Evolutionary conservation across 2,329 filamentous ascomycete genomes (phyloP), one percentile per base, ranked within the genome.

Genomic region (Macrophomina phaseolina): DNA sequence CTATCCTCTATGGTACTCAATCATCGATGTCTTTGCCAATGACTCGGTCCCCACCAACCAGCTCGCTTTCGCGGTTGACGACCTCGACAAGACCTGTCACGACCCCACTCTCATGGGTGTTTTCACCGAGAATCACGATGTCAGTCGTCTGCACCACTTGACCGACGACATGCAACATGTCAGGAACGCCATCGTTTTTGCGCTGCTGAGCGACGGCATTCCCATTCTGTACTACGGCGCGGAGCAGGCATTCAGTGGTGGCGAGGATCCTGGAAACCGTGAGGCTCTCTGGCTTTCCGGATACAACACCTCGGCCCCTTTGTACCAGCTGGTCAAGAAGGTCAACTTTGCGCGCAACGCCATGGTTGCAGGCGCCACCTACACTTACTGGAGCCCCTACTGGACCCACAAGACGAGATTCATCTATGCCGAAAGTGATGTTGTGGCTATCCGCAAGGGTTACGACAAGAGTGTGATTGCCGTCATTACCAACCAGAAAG

Each of bases 1-100:
- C 77, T 90, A 89, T 70, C 82, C 86, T 0, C 75, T 79, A 70
- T 86, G 80, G 70, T 80, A 80, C 65, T 72, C 75, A 0, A 75
- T 80, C 73, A 79, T 75, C 64, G 73, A 72, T 40, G 77, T 77
- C 56, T 79, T 76, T 69, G 74, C 76, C 52, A 75, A 77, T 49
- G 74, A 67, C 36, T 73, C 73, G 16, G 6, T 18, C 2, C 73
- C 70, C 8, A 67, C 75, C 4, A 73, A 77, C 65, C 72, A 68
- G 14, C 72, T 79, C 1, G 76, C 78, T 9, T 73, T 77, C 62
- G 77, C 77, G 71, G 71, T 76, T 68, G 73, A 79, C 67, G 71
- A 71, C 2, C 72, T 80, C 40, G 71, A 70, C 69, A 69, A 68
- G 11, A 69, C 68, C 1, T 77, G 76, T 66, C 73, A 74, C 1